Evolutionary conservation across 1,284 basidiomycete species (phyloP), one percentile per base, ranked within the genome.

Genomic region (Papiliotrema nemorosa): DNA sequence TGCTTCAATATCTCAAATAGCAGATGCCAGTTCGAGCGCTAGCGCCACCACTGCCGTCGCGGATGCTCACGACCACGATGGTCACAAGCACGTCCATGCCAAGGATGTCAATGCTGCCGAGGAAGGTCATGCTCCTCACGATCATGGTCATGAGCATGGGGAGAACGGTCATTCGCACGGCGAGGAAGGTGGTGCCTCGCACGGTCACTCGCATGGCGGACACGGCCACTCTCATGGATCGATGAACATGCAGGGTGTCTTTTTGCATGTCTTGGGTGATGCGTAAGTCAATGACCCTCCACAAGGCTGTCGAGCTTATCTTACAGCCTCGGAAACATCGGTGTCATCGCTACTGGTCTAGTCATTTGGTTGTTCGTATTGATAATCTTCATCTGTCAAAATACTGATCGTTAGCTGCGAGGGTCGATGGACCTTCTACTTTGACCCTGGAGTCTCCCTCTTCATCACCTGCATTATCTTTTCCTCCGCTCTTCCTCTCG

Each of bases 401-500:
- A 36, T 5, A 33, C 40, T 55, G 44, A 44, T 26, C 20, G 2
- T 7, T 53, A 68, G 63, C 62, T 69, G 59, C 47, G 44, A 72
- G 40, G 73, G 72, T 46, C 47, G 58, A 48, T 75, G 73, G 73
- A 91, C 87, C 67, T 87, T 85, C 70, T 97, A 94, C 78, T 91
- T 86, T 60, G 96, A 99, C 74, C 96, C 96, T 0, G 74, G 86
- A 35, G 92, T 99, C 74, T 92, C 88, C 69, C 81, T 99, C 66
- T 79, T 97, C 49, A 98, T 98, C 75, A 94, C 96, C 6, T 80
- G 84, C 54, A 97, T 98, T 74, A 99, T 99, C 60, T 96, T 97
- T 79, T 90, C 88, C 10, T 93, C 89, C 45, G 91, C 96, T 2
- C 70, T 98, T 38, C 96, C 96, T 7, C 81, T 98, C 22, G 89